Conservation (phyloP, 192 early-diverging fungal species). For the Gaertneriomyces sp. region DNA sequence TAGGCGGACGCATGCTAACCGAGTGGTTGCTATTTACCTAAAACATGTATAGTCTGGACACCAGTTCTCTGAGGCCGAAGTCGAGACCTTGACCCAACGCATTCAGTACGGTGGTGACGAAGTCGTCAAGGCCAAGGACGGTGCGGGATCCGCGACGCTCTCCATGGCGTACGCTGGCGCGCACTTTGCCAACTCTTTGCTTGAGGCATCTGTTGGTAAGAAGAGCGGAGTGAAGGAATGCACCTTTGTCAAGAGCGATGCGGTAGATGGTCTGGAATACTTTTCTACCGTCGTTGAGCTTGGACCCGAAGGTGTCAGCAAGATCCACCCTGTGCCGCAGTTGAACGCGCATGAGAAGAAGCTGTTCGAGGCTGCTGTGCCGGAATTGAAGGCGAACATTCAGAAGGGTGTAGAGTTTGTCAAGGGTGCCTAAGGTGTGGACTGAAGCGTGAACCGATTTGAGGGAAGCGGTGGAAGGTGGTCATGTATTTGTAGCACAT, state of each 20-base stretch:
- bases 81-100: conserved; percentile 53
- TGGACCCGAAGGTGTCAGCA: conserved; percentile 52
- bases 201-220: conserved; percentile 48
- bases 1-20: not conserved
- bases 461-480: no score
- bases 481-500: no score
- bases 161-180: conserved; percentile 65
- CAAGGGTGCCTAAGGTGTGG: conserved; percentile 27
- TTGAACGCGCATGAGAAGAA: conserved; percentile 53
- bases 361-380: conserved; percentile 51
- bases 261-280: conserved; percentile 48
- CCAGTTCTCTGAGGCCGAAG: conserved; percentile 52
- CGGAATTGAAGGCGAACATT: conserved; percentile 61
- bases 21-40: not conserved
- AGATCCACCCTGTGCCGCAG: conserved; percentile 50
- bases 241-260: conserved; percentile 52
- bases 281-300: conserved; percentile 61
- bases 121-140: conserved; percentile 67
- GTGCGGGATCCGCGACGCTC: conserved; percentile 56
- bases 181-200: conserved; percentile 53
- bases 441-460: not conserved
- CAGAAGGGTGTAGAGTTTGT: conserved; percentile 80
- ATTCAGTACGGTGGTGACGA: conserved; percentile 70
- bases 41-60: conserved; percentile 29
- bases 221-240: conserved; percentile 60